Percentiles rank a stretch among this genome's conserved stretches.
phyloP scores from a whole-genome alignment of 768 basidiomycete species.

The Mycena capillaripes region DNA sequence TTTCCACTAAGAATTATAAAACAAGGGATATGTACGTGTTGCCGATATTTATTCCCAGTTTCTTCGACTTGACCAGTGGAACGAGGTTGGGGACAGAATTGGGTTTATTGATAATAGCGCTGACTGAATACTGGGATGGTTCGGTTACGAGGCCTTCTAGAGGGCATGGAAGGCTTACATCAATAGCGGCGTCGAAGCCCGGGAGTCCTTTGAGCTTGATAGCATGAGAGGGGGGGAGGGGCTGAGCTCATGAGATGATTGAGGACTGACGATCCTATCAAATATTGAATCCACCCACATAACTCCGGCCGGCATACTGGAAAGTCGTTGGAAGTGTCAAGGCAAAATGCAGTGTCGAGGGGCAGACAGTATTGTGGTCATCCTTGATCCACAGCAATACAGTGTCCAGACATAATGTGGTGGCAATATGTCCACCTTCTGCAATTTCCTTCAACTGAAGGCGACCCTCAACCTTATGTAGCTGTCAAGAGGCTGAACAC shows the following conservation, averaged over 20 bases:
- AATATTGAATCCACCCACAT: conserved; percentile 59
- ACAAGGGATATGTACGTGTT: conserved; percentile 59
- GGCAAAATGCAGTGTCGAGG: conserved; percentile 65
- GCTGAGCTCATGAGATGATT: conserved; percentile 51
- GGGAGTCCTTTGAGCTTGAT: conserved; percentile 80
- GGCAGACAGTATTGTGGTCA: conserved; percentile 59
- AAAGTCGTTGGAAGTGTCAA: conserved; percentile 73
- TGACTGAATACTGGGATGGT: conserved; percentile 66
- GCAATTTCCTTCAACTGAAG: conserved; percentile 73
- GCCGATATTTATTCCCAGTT: conserved; percentile 67
- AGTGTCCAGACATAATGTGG: conserved; percentile 66
- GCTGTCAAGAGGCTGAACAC: conserved; percentile 17
- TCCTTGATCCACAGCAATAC: conserved; percentile 72
- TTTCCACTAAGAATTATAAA: conserved; percentile 11
- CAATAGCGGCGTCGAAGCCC: conserved; percentile 76
- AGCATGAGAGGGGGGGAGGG: conserved; percentile 78
- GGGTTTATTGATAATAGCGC: conserved; percentile 65
- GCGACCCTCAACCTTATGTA: conserved; percentile 71
- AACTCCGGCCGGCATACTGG: conserved; percentile 65
- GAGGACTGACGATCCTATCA: neutral
- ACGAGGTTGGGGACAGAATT: conserved; percentile 52
- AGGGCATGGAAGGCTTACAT: conserved; percentile 47
- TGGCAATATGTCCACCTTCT: conserved; percentile 71
- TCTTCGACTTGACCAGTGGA: conserved; percentile 64
- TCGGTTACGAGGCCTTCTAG: neutral